These are phyloP conservation scores for Beauveria asiatica DNA, from an alignment of 2,329 filamentous ascomycete genomes.

Conservation along the genomic window DNA sequence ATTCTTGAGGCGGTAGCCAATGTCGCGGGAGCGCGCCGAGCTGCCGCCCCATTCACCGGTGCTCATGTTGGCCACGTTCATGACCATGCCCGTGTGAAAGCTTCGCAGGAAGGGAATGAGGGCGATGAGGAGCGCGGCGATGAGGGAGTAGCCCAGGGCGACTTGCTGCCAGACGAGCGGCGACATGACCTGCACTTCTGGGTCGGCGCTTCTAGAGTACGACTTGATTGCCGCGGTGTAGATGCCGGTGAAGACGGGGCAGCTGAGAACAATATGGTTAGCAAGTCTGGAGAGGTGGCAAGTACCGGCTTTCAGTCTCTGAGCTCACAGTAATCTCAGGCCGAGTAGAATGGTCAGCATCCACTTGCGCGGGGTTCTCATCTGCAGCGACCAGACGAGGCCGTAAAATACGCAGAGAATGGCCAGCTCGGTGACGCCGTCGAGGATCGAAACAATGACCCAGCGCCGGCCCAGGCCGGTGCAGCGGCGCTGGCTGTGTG, in stretches of 20 bases:
- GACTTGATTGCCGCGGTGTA: constrained; percentile 9
- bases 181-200: constrained; percentile 12
- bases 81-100: constrained; percentile 13
- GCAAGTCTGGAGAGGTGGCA: constrained; percentile 1
- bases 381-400: constrained; percentile 9
- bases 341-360: constrained; percentile 5
- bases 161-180: constrained; percentile 16
- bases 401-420: constrained; percentile 6
- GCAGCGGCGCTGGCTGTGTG: neutral
- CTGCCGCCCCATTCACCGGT: neutral
- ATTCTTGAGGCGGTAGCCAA: constrained; percentile 1
- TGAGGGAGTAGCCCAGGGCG: constrained; percentile 15
- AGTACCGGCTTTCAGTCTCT: neutral
- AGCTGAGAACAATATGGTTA: neutral
- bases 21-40: constrained; percentile 3
- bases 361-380: neutral
- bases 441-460: constrained; percentile 2
- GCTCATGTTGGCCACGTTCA: constrained; percentile 8
- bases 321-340: constrained; percentile 1
- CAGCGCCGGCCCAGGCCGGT: neutral
- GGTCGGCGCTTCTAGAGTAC: constrained; percentile 10
- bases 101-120: constrained; percentile 16
- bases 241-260: constrained; percentile 12
- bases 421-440: constrained; percentile 1
- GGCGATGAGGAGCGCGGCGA: constrained; percentile 17